Percentiles rank a stretch among this genome's conserved stretches.
Evolutionary conservation across 1,284 basidiomycete species (phyloP).

Genomic region (Ceratobasidium sp.): DNA sequence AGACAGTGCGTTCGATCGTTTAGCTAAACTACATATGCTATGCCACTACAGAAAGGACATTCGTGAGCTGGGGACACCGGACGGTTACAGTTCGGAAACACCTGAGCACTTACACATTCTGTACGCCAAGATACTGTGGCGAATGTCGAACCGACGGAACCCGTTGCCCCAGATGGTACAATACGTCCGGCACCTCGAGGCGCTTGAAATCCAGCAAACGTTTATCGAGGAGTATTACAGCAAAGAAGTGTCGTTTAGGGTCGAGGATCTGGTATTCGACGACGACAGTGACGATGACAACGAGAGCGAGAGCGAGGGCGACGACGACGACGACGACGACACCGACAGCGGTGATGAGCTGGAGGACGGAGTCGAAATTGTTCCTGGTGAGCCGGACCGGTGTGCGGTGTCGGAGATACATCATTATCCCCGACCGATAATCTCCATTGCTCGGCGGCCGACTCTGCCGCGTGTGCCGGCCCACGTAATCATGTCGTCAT

Average conservation of each 20-base stretch:
- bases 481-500: background rate
- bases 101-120: constrained; percentile 28
- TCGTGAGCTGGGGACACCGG: constrained; percentile 13
- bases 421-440: constrained; percentile 15
- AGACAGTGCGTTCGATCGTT: background rate
- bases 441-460: constrained; percentile 14
- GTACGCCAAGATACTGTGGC: background rate
- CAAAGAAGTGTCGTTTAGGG: background rate
- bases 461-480: background rate
- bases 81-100: constrained; percentile 25
- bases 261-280: too few species aligned
- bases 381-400: too few species aligned
- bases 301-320: background rate
- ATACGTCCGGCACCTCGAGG: constrained; percentile 20
- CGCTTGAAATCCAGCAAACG: background rate
- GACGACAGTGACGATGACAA: too few species aligned
- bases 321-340: background rate
- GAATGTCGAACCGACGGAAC: constrained; percentile 4
- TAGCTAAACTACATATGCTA: constrained; percentile 22
- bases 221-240: background rate
- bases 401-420: background rate
- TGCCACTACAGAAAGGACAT: background rate
- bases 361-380: too few species aligned
- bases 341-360: too few species aligned
- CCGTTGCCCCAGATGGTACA: constrained; percentile 16